Conservation (phyloP, 352 stramenopile genomes). For the Phytophthora hybrid region DNA sequence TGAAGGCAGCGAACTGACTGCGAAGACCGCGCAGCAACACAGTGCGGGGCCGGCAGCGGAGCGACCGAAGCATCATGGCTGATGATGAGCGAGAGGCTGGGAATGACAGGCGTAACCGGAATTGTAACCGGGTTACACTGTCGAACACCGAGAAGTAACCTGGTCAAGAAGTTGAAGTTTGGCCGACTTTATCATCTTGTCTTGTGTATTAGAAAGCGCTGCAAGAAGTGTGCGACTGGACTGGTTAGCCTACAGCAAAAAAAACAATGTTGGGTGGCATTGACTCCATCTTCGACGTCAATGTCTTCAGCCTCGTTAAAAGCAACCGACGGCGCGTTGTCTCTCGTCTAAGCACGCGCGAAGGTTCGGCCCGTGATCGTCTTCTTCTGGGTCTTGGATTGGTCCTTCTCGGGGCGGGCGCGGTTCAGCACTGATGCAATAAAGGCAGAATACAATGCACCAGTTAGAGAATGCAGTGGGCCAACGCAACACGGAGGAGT, state of each 20-base stretch:
- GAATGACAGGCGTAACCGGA: constrained; percentile 20
- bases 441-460: constrained; percentile 8
- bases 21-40: constrained; percentile 18
- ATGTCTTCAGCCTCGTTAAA: background rate
- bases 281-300: background rate
- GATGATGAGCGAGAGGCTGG: constrained; percentile 3
- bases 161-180: constrained; percentile 13
- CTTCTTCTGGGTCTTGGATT: constrained; percentile 92
- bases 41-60: constrained; percentile 18
- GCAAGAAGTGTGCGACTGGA: background rate
- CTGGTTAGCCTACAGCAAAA: constrained; percentile 6
- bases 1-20: constrained; percentile 28
- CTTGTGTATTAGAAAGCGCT: constrained; percentile 1
- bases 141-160: constrained; percentile 19
- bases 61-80: constrained; percentile 25
- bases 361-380: constrained; percentile 93
- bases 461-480: constrained; percentile 1
- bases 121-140: constrained; percentile 2
- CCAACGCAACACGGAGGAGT: constrained; percentile 3
- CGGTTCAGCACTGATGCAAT: constrained; percentile 87
- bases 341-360: constrained; percentile 59
- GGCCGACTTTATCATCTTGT: constrained; percentile 3
- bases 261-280: constrained; percentile 8
- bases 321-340: background rate
- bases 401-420: constrained; percentile 89